These are phyloP conservation scores for Mortierella sp. DNA, from an alignment of 371 early-diverging fungal genomes.

Conservation along the genomic window DNA sequence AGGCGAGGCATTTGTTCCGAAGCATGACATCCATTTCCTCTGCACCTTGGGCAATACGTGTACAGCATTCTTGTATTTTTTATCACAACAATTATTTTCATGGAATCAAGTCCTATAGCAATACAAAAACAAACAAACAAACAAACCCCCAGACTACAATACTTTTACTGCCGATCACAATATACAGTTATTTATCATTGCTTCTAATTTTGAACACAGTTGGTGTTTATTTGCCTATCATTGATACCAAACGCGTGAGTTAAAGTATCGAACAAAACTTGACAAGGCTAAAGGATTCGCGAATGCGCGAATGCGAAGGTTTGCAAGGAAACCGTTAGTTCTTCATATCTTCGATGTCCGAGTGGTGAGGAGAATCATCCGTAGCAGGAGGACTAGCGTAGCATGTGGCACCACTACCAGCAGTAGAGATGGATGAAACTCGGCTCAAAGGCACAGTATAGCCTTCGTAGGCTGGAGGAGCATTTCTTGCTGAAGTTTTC, in stretches of 20 bases:
- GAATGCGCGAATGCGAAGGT: background rate
- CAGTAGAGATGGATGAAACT: background rate
- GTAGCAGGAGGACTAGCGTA: constrained; percentile 3
- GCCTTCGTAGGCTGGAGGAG: background rate
- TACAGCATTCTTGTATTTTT: constrained; percentile 3
- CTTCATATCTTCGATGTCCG: background rate
- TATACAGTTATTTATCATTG: background rate
- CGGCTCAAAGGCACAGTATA: no score
- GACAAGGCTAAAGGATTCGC: no score
- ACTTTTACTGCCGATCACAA: background rate
- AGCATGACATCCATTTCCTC: constrained; percentile 8
- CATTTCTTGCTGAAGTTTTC: background rate
- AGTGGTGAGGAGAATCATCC: background rate
- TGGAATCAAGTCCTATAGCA: background rate
- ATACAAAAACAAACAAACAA: background rate
- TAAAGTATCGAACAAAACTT: background rate
- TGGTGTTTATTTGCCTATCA: background rate
- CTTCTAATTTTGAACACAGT: background rate
- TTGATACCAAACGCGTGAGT: background rate
- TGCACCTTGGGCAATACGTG: constrained; percentile 2
- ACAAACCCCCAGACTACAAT: no score
- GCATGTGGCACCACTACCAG: background rate
- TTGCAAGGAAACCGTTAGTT: background rate
- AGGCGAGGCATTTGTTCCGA: background rate
- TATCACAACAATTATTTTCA: background rate